phyloP scores from a whole-genome alignment of 768 basidiomycete genomes.

The Kwoniella dejecticola region DNA sequence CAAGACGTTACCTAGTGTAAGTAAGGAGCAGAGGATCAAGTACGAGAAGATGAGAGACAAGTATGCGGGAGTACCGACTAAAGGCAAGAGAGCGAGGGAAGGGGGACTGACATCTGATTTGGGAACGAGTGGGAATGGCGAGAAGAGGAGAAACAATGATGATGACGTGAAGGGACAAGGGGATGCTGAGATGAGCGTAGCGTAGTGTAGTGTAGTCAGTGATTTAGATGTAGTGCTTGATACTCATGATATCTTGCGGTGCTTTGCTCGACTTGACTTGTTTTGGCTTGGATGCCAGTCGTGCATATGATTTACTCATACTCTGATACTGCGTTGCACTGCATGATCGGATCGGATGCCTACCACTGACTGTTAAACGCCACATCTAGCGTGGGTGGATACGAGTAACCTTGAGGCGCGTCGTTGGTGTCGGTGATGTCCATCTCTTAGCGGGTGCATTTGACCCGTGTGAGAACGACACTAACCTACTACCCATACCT shows the following conservation, averaged over 20 bases:
- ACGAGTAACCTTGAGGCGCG: no score
- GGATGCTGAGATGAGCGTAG: slow-evolving; percentile 16
- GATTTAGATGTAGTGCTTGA: no score
- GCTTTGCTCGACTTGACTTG: no score
- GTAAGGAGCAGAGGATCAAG: slow-evolving; percentile 71
- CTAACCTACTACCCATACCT: no score
- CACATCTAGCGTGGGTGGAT: no score
- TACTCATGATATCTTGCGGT: no score
- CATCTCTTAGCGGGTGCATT: no score
- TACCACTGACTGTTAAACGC: neutral
- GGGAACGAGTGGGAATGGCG: neutral
- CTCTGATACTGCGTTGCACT: no score
- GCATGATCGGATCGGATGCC: neutral
- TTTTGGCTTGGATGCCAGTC: no score
- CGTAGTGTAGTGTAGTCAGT: no score
- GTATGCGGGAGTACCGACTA: slow-evolving; percentile 70
- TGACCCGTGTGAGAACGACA: no score
- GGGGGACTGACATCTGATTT: slow-evolving; percentile 2
- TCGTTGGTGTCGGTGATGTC: slow-evolving; percentile 14
- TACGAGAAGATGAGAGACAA: slow-evolving; percentile 79
- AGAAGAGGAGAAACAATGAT: neutral
- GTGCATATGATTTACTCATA: no score
- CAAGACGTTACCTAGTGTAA: slow-evolving; percentile 86
- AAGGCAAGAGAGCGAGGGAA: slow-evolving; percentile 46
- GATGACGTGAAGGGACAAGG: slow-evolving; percentile 13